Evolutionary conservation across 2,329 filamentous ascomycete species (phyloP).

Genomic region (Aspergillus terreus): DNA sequence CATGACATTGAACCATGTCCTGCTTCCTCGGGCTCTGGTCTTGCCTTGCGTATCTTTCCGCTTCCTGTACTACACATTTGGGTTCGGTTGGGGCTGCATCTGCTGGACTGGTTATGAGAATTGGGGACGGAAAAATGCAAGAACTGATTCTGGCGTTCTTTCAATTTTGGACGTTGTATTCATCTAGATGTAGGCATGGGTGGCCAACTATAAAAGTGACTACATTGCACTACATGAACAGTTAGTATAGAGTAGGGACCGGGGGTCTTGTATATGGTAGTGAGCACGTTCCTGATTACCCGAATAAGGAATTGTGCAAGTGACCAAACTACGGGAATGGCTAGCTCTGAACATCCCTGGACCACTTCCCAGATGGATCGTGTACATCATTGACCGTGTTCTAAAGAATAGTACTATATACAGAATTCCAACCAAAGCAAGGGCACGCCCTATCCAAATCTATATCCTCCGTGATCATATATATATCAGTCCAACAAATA

Average conservation of each 20-base stretch:
- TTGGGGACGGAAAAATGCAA: constrained; percentile 16
- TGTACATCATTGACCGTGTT: background rate
- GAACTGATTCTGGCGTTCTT: constrained; percentile 19
- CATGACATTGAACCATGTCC: constrained; percentile 17
- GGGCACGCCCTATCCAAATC: background rate
- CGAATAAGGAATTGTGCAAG: background rate
- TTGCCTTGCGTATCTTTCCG: constrained; percentile 12
- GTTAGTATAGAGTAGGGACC: background rate
- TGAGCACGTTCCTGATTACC: background rate
- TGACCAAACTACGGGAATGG: background rate
- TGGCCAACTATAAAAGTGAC: background rate
- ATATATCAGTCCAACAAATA: background rate
- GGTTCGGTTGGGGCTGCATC: constrained; percentile 20
- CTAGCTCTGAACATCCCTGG: background rate
- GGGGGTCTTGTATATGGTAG: background rate
- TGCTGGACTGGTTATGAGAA: constrained; percentile 21
- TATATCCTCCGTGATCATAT: background rate
- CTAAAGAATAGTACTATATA: background rate
- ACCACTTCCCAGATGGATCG: constrained; percentile 1
- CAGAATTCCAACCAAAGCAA: background rate
- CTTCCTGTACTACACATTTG: constrained; percentile 24
- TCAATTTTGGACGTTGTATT: background rate
- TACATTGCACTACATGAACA: background rate
- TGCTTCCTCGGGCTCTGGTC: constrained; percentile 20
- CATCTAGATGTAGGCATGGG: background rate